Evolutionary conservation across 1,284 basidiomycete genomes (phyloP).

Genomic region (Irpex sp.): DNA sequence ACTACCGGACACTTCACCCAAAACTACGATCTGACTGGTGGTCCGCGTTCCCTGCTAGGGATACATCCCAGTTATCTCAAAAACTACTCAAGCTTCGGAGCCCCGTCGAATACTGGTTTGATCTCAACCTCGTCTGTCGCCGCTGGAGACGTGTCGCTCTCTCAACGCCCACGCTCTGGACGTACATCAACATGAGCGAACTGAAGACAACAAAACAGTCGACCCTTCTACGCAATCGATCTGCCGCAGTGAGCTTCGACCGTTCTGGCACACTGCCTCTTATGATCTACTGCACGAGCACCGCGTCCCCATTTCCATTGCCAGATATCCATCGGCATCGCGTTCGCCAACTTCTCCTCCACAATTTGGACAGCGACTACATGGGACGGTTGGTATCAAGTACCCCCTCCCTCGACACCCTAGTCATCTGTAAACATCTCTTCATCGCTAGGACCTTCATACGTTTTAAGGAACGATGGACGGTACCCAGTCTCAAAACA

Average conservation of each 20-base stretch:
- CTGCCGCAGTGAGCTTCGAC: too few species aligned
- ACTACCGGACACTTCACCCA: too few species aligned
- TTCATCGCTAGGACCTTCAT: background rate
- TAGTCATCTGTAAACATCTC: background rate
- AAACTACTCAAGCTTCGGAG: too few species aligned
- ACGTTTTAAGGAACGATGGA: background rate
- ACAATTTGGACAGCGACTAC: background rate
- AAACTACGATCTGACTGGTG: too few species aligned
- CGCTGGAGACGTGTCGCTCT: constrained; percentile 25
- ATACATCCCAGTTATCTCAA: too few species aligned
- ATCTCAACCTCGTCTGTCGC: constrained; percentile 20
- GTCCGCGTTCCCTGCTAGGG: too few species aligned
- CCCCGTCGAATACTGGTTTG: too few species aligned
- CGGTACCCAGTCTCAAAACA: background rate
- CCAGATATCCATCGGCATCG: background rate
- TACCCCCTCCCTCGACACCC: background rate
- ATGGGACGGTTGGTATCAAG: background rate
- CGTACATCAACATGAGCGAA: constrained; percentile 19
- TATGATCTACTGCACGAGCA: background rate
- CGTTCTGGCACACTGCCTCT: too few species aligned
- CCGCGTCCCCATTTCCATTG: background rate
- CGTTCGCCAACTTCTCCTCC: background rate
- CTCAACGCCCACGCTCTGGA: constrained; percentile 26
- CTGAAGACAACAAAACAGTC: background rate
- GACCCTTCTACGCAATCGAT: background rate